A percentile compares a stretch with the other conserved stretches of the same genome.
These are phyloP conservation scores for Dictyostelium firmibasis DNA, from an alignment of 78 protist species.

Conservation along the genomic window DNA sequence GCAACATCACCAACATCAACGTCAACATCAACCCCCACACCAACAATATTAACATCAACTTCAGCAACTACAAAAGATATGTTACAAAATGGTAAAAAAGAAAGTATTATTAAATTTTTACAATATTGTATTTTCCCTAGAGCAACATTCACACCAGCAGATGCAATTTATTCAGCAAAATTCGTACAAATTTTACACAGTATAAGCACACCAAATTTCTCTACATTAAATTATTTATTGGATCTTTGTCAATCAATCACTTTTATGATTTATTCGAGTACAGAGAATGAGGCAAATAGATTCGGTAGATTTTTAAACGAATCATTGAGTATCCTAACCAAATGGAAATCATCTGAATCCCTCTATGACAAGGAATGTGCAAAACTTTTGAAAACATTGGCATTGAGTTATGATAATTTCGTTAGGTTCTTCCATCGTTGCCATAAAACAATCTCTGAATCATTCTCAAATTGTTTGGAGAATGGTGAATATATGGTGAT, in stretches of 20 bases:
- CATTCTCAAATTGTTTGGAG: conserved; percentile 9
- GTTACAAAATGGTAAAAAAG: not conserved
- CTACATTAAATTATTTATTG: conserved; percentile 17
- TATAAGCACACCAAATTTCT: conserved; percentile 30
- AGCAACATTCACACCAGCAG: conserved; percentile 54
- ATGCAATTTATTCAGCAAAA: conserved; percentile 71
- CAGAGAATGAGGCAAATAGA: conserved; percentile 67
- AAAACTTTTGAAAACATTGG: not conserved
- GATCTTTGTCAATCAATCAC: not conserved
- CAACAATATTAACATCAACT: not conserved
- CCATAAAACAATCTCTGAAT: conserved; percentile 8
- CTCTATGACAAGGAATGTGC: conserved; percentile 28
- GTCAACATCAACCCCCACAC: not conserved
- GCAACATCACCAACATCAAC: not conserved
- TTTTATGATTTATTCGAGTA: conserved; percentile 20
- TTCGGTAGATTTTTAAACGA: conserved; percentile 72
- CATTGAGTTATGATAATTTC: not conserved
- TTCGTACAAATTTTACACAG: conserved; percentile 36
- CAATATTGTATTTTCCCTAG: conserved; percentile 76
- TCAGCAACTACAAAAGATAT: not conserved
- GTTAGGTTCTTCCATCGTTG: not conserved
- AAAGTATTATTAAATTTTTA: conserved; percentile 32
- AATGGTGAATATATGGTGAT: conserved; percentile 57
- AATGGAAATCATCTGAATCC: conserved; percentile 34
- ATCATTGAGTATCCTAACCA: not conserved